Base-by-base conservation (phyloP, 768 basidiomycete species). In the Kwoniella botswanensis region DNA sequence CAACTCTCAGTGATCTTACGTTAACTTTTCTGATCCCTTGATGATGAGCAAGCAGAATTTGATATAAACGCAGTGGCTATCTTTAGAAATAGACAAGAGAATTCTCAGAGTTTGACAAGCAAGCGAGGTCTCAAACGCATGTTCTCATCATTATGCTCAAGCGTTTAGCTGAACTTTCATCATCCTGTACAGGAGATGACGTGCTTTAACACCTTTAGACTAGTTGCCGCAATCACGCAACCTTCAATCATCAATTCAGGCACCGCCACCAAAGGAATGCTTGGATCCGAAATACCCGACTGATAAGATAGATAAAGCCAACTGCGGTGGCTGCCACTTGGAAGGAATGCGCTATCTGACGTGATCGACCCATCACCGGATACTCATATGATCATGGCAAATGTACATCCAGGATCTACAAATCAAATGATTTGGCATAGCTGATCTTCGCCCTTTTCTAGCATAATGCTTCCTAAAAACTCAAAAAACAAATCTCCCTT, bases 161-260 rank as follows among this genome's bases (percentile, higher is more conserved):
- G 4, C 6, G 35, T 35, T 7, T 35, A 7, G 35, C 35, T 29
- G 35, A 35, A 7, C 35, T 35, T 35, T 7, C 35, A 35, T 35
- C 35, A 7, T 35, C 4, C 35, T 35, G 35, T 35, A 35, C 35
- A 7, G 35, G 35, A 35, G 46, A 50, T 50, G 46, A 50, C 46
- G 46, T 50, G 46, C 46, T 50, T 50, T 17, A 50, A 18, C 46
- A 50, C 46, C 46, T 50, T 50, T 50, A 18, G 5, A 50, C 46
- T 18, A 18, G 18, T 61, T 41, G 59, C 59, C 59, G 15, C 35
- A 61, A 61, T 61, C 59, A 61, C 59, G 59, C 59, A 61, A 61
- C 59, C 59, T 3, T n/a, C 46, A 43, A 42, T 44, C 41, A 61
- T 61, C 59, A 18, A 18, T 50, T 50, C 46, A 50, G 46, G 46